Conservation (phyloP, 345 rosid species). For the Fremontodendron californicum region DNA sequence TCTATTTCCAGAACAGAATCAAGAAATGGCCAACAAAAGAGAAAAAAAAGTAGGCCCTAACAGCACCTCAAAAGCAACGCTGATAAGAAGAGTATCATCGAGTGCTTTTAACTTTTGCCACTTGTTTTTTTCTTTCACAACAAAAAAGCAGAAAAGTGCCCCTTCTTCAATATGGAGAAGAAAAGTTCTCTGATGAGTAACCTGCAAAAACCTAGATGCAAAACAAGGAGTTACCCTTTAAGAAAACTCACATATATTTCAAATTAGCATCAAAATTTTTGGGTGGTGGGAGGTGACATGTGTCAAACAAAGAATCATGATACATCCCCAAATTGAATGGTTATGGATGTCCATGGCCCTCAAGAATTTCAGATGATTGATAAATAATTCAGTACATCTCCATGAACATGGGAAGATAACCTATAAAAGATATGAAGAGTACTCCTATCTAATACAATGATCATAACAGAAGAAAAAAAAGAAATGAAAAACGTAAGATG, state of each 20-base stretch:
- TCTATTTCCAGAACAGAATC: too few species aligned
- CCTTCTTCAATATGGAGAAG: too few species aligned
- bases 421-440: not conserved
- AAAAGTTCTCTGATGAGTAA: too few species aligned
- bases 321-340: not conserved
- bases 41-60: too few species aligned
- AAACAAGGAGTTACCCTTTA: not conserved
- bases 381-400: constrained; percentile 3
- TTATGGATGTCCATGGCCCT: not conserved
- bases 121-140: too few species aligned
- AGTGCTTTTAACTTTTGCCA: too few species aligned
- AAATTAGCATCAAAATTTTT: not conserved
- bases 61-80: too few species aligned
- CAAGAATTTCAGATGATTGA: not conserved
- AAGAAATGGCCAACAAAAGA: too few species aligned
- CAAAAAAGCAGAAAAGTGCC: too few species aligned
- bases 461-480: not conserved
- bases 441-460: not conserved
- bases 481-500: not conserved
- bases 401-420: not conserved
- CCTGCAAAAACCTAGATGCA: too few species aligned
- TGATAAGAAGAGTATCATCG: too few species aligned
- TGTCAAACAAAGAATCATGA: not conserved
- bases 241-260: not conserved
- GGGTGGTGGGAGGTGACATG: not conserved